Conservation (phyloP, 2,329 filamentous ascomycete genomes). For the Bimuria novae-zelandiae region DNA sequence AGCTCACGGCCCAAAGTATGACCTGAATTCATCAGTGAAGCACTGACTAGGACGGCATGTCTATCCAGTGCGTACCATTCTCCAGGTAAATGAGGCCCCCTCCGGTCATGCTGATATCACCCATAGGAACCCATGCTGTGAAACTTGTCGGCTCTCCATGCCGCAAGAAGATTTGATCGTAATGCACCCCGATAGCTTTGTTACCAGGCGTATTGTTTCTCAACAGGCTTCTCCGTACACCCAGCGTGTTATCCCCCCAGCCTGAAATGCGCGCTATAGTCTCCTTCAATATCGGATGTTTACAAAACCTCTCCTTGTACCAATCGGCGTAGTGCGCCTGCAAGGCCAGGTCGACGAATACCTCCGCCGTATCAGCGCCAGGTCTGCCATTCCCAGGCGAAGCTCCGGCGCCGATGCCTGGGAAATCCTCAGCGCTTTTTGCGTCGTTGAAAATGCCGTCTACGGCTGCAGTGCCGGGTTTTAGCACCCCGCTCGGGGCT, state of each 20-base stretch:
- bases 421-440: slow-evolving; percentile 52
- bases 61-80: slow-evolving; percentile 36
- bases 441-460: slow-evolving; percentile 59
- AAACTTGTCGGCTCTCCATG: slow-evolving; percentile 60
- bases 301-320: slow-evolving; percentile 59
- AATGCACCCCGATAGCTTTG: slow-evolving; percentile 64
- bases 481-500: slow-evolving; percentile 60
- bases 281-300: slow-evolving; percentile 55
- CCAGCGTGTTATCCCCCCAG: slow-evolving; percentile 58
- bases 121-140: slow-evolving; percentile 64
- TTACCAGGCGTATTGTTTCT: slow-evolving; percentile 62
- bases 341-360: slow-evolving; percentile 58
- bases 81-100: slow-evolving; percentile 66
- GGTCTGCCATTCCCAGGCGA: slow-evolving; percentile 52
- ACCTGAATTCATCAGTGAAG: slow-evolving; percentile 29
- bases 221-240: slow-evolving; percentile 56
- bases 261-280: slow-evolving; percentile 59
- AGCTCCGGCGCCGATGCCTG: slow-evolving; percentile 60
- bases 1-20: slow-evolving; percentile 55
- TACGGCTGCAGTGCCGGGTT: slow-evolving; percentile 56
- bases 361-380: slow-evolving; percentile 46
- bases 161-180: slow-evolving; percentile 63
- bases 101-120: slow-evolving; percentile 58
- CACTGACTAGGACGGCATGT: not conserved
- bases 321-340: slow-evolving; percentile 54